phyloP scores from a whole-genome alignment of 495 filamentous ascomycete genomes.

The Annulohypoxylon stygium region DNA sequence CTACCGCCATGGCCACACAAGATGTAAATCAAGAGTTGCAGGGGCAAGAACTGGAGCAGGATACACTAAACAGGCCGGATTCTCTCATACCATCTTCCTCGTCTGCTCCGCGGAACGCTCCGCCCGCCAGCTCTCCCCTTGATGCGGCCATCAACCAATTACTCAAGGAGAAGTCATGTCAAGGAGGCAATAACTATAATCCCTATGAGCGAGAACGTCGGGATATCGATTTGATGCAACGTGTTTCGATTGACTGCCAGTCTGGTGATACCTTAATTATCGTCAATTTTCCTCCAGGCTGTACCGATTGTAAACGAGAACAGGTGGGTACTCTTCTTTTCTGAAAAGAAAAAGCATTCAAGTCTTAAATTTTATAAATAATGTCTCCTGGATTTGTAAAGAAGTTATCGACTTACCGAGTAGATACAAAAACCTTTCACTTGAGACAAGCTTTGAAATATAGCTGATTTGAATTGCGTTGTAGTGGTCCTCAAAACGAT shows the following conservation, averaged over 20 bases:
- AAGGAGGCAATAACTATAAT: slow-evolving; percentile 7
- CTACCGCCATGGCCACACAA: slow-evolving; percentile 10
- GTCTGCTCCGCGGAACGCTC: not conserved
- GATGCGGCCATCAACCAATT: slow-evolving; percentile 32
- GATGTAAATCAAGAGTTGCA: not conserved
- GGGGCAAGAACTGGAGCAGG: not conserved
- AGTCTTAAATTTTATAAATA: not conserved
- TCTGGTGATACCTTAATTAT: slow-evolving; percentile 68
- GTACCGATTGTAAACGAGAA: slow-evolving; percentile 42
- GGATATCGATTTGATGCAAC: slow-evolving; percentile 28
- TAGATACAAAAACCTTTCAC: not conserved
- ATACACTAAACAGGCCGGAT: not conserved
- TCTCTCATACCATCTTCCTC: not conserved
- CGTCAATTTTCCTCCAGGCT: slow-evolving; percentile 62
- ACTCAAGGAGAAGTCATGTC: slow-evolving; percentile 24
- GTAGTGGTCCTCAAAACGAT: slow-evolving; percentile 52
- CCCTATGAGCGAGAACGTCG: slow-evolving; percentile 34
- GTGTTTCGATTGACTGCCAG: slow-evolving; percentile 52
- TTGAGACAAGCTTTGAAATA: not conserved
- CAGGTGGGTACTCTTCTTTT: slow-evolving; percentile 37
- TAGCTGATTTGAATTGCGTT: slow-evolving; percentile 20
- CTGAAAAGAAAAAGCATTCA: not conserved
- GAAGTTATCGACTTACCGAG: not conserved
- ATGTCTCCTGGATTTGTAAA: not conserved
- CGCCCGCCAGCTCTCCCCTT: slow-evolving; percentile 8